Evolutionary conservation across 2,329 filamentous ascomycete genomes (phyloP).

Genomic region (Claviceps sp.): DNA sequence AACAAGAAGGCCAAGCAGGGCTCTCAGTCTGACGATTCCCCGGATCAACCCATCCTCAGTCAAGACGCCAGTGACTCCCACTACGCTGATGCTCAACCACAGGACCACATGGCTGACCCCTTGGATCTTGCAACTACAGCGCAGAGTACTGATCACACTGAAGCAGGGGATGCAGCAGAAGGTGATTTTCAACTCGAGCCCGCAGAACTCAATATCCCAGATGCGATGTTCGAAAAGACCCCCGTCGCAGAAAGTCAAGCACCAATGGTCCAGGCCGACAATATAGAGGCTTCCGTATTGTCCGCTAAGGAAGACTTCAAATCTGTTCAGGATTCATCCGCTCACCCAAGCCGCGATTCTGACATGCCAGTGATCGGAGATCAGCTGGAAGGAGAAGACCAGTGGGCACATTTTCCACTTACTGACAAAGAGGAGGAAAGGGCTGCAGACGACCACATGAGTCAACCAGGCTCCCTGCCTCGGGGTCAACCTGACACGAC

Average conservation of each 20-base stretch:
- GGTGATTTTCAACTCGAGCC: slow-evolving; percentile 3
- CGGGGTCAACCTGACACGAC: neutral
- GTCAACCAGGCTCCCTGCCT: slow-evolving; percentile 4
- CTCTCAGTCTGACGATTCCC: slow-evolving; percentile 1
- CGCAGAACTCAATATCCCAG: neutral
- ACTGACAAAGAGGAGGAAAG: slow-evolving; percentile 12
- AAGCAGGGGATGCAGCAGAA: slow-evolving; percentile 2
- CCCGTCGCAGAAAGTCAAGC: neutral
- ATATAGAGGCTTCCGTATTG: slow-evolving; percentile 1
- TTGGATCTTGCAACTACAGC: slow-evolving; percentile 7
- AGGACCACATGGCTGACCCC: slow-evolving; percentile 6
- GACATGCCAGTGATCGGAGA: slow-evolving; percentile 1
- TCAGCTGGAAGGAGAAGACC: slow-evolving; percentile 6
- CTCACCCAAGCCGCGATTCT: neutral
- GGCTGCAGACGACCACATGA: slow-evolving; percentile 8
- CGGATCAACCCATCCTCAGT: slow-evolving; percentile 2
- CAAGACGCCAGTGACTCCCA: slow-evolving; percentile 4
- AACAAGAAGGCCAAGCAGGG: slow-evolving; percentile 9
- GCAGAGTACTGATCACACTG: slow-evolving; percentile 4
- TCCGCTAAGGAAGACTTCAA: neutral
- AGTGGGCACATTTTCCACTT: slow-evolving; percentile 1
- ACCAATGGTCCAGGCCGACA: neutral
- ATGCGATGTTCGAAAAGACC: neutral
- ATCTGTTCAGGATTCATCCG: neutral
- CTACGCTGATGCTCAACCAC: slow-evolving; percentile 7